Percentiles rank a stretch among this genome's conserved stretches.
phyloP scores from a whole-genome alignment of 1,284 basidiomycete species.

The Ganoderma boninense region DNA sequence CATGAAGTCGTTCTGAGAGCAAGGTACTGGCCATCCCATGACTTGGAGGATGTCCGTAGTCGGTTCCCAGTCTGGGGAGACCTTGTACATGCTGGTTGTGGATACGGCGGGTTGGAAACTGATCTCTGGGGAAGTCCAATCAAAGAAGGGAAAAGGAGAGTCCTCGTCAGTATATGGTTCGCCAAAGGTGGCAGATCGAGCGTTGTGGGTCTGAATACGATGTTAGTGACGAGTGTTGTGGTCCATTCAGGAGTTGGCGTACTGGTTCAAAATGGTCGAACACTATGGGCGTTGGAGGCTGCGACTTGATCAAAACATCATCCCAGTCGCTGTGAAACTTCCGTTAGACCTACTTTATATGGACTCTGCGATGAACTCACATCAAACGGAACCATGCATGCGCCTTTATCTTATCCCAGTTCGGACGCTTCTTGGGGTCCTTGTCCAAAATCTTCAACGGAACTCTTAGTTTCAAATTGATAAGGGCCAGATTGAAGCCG shows the following conservation, averaged over 20 bases:
- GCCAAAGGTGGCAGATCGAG: constrained; percentile 2
- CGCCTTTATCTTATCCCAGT: constrained; percentile 33
- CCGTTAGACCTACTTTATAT: too few species aligned
- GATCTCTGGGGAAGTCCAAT: constrained; percentile 24
- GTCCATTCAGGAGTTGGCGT: not conserved
- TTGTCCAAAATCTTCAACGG: constrained; percentile 34
- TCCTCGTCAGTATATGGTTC: constrained; percentile 6
- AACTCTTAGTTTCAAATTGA: not conserved
- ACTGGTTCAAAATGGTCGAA: constrained; percentile 10
- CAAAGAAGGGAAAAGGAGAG: not conserved
- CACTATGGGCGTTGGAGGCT: not conserved
- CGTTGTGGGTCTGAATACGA: not conserved
- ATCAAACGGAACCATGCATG: constrained; percentile 33
- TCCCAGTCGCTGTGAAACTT: constrained; percentile 16
- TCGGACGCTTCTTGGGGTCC: constrained; percentile 30
- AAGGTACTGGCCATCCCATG: constrained; percentile 3
- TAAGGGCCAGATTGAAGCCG: not conserved
- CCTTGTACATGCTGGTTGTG: constrained; percentile 5
- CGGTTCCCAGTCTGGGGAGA: not conserved
- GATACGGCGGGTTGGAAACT: not conserved
- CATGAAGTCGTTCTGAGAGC: not conserved
- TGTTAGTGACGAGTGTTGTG: not conserved
- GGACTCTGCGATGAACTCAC: constrained; percentile 20
- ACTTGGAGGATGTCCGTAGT: constrained; percentile 4
- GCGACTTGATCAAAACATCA: not conserved